Percentiles rank a stretch among this genome's conserved stretches.
Evolutionary conservation across 192 early-diverging fungal genomes (phyloP).

Genomic region (Dissophora globulifera): DNA sequence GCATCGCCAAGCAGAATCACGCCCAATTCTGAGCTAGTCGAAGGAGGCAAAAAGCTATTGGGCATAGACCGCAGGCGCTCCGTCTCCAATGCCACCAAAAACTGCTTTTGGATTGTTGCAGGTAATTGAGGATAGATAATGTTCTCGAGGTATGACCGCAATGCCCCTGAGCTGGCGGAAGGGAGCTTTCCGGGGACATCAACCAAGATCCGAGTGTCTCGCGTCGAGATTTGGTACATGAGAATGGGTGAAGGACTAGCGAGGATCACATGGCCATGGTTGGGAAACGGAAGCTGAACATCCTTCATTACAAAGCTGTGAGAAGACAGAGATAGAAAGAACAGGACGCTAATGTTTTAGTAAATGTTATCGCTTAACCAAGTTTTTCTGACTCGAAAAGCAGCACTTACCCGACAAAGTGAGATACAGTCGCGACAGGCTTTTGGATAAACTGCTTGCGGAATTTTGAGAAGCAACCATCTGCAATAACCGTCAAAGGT

Average conservation of each 20-base stretch:
- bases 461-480: slow-evolving; percentile 97
- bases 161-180: slow-evolving; percentile 69
- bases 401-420: slow-evolving; percentile 76
- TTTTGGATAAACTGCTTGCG: slow-evolving; percentile 74
- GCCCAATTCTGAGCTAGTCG: slow-evolving; percentile 75
- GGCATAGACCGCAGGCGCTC: slow-evolving; percentile 87
- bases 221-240: slow-evolving; percentile 89
- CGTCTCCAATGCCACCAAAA: slow-evolving; percentile 75
- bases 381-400: no score
- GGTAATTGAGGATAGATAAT: slow-evolving; percentile 79
- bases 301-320: slow-evolving; percentile 75
- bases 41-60: slow-evolving; percentile 89
- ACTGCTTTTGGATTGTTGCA: slow-evolving; percentile 63
- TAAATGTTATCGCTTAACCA: no score
- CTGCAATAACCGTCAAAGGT: slow-evolving; percentile 88
- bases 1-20: slow-evolving; percentile 93
- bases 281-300: slow-evolving; percentile 77
- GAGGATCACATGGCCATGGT: slow-evolving; percentile 94
- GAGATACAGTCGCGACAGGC: slow-evolving; percentile 63
- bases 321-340: not conserved
- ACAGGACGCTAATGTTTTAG: no score
- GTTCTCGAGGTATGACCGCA: slow-evolving; percentile 69
- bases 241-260: slow-evolving; percentile 87
- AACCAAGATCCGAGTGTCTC: slow-evolving; percentile 89
- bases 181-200: slow-evolving; percentile 93